Evolutionary conservation across 805 yeast species (phyloP).

Genomic region (Schwanniomyces occidentalis): DNA sequence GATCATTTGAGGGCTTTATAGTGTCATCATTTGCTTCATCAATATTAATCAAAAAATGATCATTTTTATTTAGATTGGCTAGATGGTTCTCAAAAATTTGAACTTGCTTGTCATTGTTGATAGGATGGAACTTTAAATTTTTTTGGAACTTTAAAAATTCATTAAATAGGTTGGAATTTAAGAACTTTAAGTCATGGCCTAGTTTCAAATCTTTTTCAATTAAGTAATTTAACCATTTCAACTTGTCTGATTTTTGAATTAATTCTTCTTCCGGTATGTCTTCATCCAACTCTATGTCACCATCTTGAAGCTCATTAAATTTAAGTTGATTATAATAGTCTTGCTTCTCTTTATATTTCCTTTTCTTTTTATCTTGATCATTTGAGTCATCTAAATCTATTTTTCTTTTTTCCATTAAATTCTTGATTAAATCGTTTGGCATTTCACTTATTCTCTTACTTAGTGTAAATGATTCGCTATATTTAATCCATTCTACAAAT

Average conservation of each 20-base stretch:
- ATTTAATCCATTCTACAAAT: constrained; percentile 36
- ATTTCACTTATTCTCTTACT: constrained; percentile 28
- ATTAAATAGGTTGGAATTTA: constrained; percentile 27
- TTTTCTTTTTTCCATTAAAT: constrained; percentile 39
- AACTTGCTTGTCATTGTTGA: constrained; percentile 17
- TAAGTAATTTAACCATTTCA: constrained; percentile 40
- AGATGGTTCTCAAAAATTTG: constrained; percentile 17
- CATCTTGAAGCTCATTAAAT: constrained; percentile 21
- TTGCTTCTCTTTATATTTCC: constrained; percentile 37
- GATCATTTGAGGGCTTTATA: constrained; percentile 21
- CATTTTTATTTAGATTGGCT: constrained; percentile 27
- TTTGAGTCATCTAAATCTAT: constrained; percentile 35
- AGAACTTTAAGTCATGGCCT: constrained; percentile 38
- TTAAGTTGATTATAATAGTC: constrained; percentile 40
- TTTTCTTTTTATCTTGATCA: constrained; percentile 34
- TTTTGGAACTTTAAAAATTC: constrained; percentile 27
- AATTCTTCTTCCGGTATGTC: constrained; percentile 19
- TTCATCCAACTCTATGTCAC: constrained; percentile 19
- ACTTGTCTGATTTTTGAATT: constrained; percentile 22
- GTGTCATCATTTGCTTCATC: constrained; percentile 18
- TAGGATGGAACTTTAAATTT: constrained; percentile 31
- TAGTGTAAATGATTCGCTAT: constrained; percentile 25
- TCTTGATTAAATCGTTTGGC: constrained; percentile 29
- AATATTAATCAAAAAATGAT: constrained; percentile 26
- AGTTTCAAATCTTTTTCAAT: constrained; percentile 32